Evolutionary conservation across 352 stramenopile genomes (phyloP).

Genomic region (Phytophthora kernoviae): DNA sequence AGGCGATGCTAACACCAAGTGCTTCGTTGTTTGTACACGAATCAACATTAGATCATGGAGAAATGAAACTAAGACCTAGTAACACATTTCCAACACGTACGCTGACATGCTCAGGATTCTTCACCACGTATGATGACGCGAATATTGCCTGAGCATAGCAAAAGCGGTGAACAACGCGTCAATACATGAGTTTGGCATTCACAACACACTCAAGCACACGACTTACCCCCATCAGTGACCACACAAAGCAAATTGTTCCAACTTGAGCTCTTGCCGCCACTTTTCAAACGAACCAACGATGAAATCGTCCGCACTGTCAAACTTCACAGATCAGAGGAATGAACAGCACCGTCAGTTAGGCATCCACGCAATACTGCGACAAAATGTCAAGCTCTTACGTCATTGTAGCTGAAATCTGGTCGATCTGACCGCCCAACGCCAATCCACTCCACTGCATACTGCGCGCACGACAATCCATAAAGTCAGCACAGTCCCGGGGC

Average conservation of each 20-base stretch:
- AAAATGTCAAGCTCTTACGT: constrained; percentile 42
- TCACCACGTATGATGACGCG: constrained; percentile 72
- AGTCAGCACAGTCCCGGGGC: constrained; percentile 3
- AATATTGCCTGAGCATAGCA: constrained; percentile 67
- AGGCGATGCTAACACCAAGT: constrained; percentile 78
- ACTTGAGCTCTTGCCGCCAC: constrained; percentile 75
- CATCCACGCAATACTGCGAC: neutral
- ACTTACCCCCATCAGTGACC: constrained; percentile 81
- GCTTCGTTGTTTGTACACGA: constrained; percentile 34
- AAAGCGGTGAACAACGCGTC: neutral
- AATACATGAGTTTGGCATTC: neutral
- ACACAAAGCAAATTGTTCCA: constrained; percentile 75
- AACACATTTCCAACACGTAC: constrained; percentile 30
- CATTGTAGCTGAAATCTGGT: constrained; percentile 70
- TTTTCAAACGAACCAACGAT: constrained; percentile 72
- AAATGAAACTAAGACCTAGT: no score
- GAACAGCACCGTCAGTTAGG: neutral
- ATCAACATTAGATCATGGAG: neutral
- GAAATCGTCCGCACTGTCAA: constrained; percentile 79
- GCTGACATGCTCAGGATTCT: constrained; percentile 62
- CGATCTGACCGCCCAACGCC: constrained; percentile 79
- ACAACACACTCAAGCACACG: neutral
- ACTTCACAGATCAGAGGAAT: constrained; percentile 53
- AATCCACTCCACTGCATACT: constrained; percentile 90
- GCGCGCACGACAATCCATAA: neutral